Percentiles rank a stretch among this genome's conserved stretches.
These are phyloP conservation scores for Metschnikowia rubicola DNA, from an alignment of 805 yeast species.

Conservation along the genomic window DNA sequence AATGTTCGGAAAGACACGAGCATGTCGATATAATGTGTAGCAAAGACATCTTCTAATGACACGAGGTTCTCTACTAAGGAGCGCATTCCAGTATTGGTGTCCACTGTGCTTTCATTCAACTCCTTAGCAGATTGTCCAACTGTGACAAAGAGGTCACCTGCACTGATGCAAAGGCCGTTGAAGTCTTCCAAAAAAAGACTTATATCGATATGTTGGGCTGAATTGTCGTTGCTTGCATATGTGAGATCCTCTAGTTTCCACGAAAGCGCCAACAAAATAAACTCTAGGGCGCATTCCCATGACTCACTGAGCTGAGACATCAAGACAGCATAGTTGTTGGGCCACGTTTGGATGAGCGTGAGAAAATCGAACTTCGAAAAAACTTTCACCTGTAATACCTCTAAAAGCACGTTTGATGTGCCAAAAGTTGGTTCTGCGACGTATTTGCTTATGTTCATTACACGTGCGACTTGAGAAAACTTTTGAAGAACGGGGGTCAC, in stretches of 20 bases:
- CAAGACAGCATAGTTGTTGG: constrained; percentile 17
- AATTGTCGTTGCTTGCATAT: constrained; percentile 18
- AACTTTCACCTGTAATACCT: constrained; percentile 18
- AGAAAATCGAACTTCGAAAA: constrained; percentile 22
- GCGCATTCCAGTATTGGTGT: constrained; percentile 2
- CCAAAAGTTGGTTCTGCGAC: constrained; percentile 17
- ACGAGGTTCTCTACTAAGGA: constrained; percentile 21
- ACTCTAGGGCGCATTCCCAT: constrained; percentile 22
- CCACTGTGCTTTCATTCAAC: constrained; percentile 9
- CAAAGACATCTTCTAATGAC: constrained; percentile 23
- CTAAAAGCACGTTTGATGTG: constrained; percentile 13
- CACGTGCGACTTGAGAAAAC: constrained; percentile 25
- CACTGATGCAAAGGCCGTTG: constrained; percentile 14
- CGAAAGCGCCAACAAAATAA: constrained; percentile 25
- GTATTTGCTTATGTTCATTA: constrained; percentile 23
- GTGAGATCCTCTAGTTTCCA: constrained; percentile 37
- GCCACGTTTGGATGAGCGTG: constrained; percentile 21
- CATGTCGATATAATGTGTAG: constrained; percentile 30
- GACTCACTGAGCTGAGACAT: constrained; percentile 14
- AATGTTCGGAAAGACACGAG: constrained; percentile 33
- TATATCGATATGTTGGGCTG: constrained; percentile 24
- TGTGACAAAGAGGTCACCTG: constrained; percentile 11
- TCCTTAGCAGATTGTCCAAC: constrained; percentile 8
- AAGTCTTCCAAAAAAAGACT: constrained; percentile 22
- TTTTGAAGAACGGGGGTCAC: constrained; percentile 21